Percentiles rank a stretch among this genome's conserved stretches.
Conservation (phyloP, 768 basidiomycete species). For the Rhodotorula toruloides region DNA sequence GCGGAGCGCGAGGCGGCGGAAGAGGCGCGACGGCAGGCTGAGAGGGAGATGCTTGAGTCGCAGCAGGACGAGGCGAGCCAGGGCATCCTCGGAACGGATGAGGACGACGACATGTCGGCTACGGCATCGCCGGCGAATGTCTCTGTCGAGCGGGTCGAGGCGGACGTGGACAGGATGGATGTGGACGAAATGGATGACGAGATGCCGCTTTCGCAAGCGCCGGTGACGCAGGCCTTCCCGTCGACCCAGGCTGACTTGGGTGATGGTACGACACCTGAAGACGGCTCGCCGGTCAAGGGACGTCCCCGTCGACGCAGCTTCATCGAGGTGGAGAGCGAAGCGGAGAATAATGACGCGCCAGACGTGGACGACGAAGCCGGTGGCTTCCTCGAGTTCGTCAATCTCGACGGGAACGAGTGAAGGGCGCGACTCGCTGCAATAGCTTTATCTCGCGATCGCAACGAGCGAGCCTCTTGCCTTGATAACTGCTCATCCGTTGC, state of each 20-base stretch:
- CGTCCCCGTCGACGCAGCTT: not conserved
- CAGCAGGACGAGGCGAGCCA: not conserved
- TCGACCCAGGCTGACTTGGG: not conserved
- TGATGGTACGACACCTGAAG: not conserved
- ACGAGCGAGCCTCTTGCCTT: too few relatives aligned
- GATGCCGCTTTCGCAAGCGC: constrained; percentile 1
- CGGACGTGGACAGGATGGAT: too few relatives aligned
- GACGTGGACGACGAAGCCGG: not conserved
- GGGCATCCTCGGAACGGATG: not conserved
- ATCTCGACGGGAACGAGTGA: too few relatives aligned
- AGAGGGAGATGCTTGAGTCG: not conserved
- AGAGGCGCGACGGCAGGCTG: not conserved
- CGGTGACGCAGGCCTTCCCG: not conserved
- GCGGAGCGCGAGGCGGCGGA: not conserved
- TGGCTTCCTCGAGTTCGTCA: not conserved
- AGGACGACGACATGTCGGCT: constrained; percentile 1
- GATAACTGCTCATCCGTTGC: too few relatives aligned
- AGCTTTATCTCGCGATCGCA: too few relatives aligned
- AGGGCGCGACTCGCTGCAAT: too few relatives aligned
- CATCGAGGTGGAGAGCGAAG: constrained; percentile 1
- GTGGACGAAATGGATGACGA: not conserved
- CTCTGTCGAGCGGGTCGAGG: too few relatives aligned
- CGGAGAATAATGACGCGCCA: not conserved
- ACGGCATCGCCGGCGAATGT: too few relatives aligned
- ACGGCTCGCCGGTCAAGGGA: not conserved